Evolutionary conservation across 495 filamentous ascomycete species (phyloP), one percentile per base, ranked within the genome.

Genomic region (Penicillium bovifimosum): DNA sequence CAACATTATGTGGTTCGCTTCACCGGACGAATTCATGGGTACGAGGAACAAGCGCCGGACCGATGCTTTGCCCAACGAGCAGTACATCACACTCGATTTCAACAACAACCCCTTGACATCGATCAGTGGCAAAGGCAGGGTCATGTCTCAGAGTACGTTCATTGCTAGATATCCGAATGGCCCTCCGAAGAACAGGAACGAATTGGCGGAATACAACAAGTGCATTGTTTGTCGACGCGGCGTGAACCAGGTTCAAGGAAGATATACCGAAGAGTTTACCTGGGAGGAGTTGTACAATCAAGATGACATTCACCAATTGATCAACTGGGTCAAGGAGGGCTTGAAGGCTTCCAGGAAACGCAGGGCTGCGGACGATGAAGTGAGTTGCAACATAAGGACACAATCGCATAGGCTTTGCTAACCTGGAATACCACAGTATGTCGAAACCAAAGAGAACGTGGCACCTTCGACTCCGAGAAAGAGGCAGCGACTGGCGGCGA

Each of bases 1-100:
- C 41, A 84, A 86, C 55, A 89, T 96, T 63, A 79, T 86, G 76
- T 98, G 93, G 93, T 96, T 97, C 60, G 90, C 87, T 9, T 88
- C 88, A 1, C 83, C 91, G 55, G 87, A 87, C 55, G 93, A 97
- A 70, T 90, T 97, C 53, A 78, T 74, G 60, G 72, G 70, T 9
- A 85, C 60, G 82, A 84, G 84, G 61, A 80, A 85, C 60, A 95
- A 90, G 75, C 92, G 90, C 74, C 76, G 90, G 61, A 78, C 74
- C 13, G 93, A 98, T 71, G 90, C 80, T 35, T 60, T 95, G 41
- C 80, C 83, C 74, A 95, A 96, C 60, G 93, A 99, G 70, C 78
- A 96, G 16, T 99, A 97, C 61, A 81, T 97, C 36, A 95, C 91
- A 0, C 78, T 87, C 0, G 80, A 84, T 13, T 91, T 85, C 65